phyloP scores from a whole-genome alignment of 139 green algal genomes.

The Picochlorum sp. region DNA sequence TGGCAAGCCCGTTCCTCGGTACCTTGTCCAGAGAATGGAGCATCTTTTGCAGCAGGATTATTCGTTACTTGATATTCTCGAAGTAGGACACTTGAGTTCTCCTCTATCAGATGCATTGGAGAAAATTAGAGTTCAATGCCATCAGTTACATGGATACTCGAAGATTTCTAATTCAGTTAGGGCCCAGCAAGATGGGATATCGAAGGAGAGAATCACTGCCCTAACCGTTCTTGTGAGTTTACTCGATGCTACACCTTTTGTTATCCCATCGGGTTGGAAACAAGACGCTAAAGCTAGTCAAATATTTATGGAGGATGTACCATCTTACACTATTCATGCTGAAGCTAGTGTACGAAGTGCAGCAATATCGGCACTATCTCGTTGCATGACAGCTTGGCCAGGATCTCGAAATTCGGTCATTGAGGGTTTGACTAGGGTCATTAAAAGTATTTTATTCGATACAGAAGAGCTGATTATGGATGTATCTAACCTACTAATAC shows the following conservation, averaged over 20 bases:
- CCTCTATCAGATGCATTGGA: slow-evolving; percentile 22
- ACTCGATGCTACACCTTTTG: slow-evolving; percentile 44
- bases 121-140: slow-evolving; percentile 36
- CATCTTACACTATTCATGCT: slow-evolving; percentile 42
- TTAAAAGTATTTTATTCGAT: slow-evolving; percentile 56
- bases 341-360: slow-evolving; percentile 14
- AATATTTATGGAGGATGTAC: slow-evolving; percentile 29
- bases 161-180: slow-evolving; percentile 12
- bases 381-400: slow-evolving; percentile 46
- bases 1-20: slow-evolving; percentile 15
- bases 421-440: slow-evolving; percentile 37
- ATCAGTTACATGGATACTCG: slow-evolving; percentile 36
- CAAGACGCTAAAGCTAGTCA: not conserved
- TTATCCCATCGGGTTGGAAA: slow-evolving; percentile 51
- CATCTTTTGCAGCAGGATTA: not conserved
- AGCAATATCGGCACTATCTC: slow-evolving; percentile 29
- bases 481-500: not conserved
- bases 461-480: slow-evolving; percentile 35
- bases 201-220: slow-evolving; percentile 20
- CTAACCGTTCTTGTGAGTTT: slow-evolving; percentile 47
- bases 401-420: slow-evolving; percentile 52
- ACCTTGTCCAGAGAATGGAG: not conserved
- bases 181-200: slow-evolving; percentile 8
- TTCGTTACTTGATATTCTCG: slow-evolving; percentile 30
- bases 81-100: slow-evolving; percentile 22